phyloP scores from a whole-genome alignment of 805 yeast species.

The Candida oleophila region DNA sequence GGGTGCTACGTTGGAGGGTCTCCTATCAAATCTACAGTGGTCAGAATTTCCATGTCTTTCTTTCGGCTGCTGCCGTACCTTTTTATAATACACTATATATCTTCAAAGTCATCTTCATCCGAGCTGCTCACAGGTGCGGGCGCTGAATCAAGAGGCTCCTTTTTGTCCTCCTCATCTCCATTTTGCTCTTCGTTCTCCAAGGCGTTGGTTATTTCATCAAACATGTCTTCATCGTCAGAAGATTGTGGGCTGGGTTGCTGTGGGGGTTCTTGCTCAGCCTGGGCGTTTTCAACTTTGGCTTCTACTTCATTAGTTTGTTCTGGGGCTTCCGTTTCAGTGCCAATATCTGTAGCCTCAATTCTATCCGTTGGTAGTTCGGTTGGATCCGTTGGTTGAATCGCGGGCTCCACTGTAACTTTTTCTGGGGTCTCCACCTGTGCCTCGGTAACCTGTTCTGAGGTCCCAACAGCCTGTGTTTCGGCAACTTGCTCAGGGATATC shows the following conservation, averaged over 20 bases:
- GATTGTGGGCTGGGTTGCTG: no score
- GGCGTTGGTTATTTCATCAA: background rate
- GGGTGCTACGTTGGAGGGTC: no score
- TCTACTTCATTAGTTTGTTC: background rate
- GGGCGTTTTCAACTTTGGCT: no score
- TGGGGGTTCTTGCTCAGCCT: background rate
- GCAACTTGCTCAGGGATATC: background rate
- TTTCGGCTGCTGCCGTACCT: background rate
- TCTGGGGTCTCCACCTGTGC: no score
- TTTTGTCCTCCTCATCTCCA: background rate
- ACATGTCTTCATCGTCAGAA: background rate
- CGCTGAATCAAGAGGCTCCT: background rate
- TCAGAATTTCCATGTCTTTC: no score
- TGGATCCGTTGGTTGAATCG: no score
- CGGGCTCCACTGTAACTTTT: no score
- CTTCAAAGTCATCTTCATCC: slow-evolving; percentile 1
- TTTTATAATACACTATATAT: slow-evolving; percentile 1
- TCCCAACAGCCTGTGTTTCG: background rate
- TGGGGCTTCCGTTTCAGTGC: background rate
- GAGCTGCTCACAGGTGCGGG: background rate
- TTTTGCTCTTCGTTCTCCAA: background rate
- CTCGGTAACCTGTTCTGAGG: no score
- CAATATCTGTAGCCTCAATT: background rate
- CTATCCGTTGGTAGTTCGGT: no score
- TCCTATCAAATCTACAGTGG: no score